Evolutionary conservation across 805 yeast genomes (phyloP).

Genomic region (Alloascoidea africana): DNA sequence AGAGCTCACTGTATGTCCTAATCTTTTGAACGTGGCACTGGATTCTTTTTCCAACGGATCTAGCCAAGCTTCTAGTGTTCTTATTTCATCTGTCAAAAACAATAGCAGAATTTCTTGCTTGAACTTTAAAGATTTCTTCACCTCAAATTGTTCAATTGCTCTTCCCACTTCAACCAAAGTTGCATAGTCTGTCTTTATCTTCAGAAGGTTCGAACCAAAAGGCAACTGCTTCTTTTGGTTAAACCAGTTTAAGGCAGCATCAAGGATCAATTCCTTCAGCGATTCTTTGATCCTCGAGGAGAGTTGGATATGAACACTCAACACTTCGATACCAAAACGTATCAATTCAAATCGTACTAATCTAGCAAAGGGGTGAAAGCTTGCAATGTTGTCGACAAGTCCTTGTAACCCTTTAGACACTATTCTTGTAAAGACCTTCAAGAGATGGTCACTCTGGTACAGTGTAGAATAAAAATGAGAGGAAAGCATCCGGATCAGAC

Average conservation of each 20-base stretch:
- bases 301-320: constrained; percentile 38
- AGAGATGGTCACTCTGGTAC: constrained; percentile 53
- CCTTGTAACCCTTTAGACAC: constrained; percentile 40
- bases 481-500: constrained; percentile 49
- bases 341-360: constrained; percentile 60
- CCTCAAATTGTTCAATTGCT: no score
- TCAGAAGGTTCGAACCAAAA: constrained; percentile 67
- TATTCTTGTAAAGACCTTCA: constrained; percentile 53
- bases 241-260: constrained; percentile 73
- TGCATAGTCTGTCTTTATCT: constrained; percentile 52
- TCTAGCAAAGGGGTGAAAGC: constrained; percentile 74
- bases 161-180: constrained; percentile 42
- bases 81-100: constrained; percentile 65
- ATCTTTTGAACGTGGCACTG: no score
- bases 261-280: constrained; percentile 38
- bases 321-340: constrained; percentile 48
- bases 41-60: constrained; percentile 39
- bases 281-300: constrained; percentile 26
- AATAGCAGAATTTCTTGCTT: constrained; percentile 41
- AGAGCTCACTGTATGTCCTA: no score
- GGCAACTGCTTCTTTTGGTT: constrained; percentile 49
- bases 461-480: constrained; percentile 71
- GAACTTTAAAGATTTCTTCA: no score
- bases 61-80: constrained; percentile 64
- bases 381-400: constrained; percentile 45